Evolutionary conservation across 148 eudicot genomes (phyloP).

Genomic region (Rhododendron mucronatum): DNA sequence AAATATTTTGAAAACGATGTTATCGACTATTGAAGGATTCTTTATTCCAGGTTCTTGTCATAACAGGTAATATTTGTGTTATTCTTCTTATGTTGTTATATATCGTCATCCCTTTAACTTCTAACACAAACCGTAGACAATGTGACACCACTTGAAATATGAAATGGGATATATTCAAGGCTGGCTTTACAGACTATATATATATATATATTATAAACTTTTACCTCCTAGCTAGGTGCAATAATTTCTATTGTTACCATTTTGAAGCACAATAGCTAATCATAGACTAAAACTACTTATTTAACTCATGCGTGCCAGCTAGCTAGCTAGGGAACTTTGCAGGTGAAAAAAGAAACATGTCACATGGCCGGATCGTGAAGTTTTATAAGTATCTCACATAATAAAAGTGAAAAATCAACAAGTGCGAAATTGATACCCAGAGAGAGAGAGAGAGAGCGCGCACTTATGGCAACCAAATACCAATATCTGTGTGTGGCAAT

Average conservation of each 20-base stretch:
- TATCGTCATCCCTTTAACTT: background rate
- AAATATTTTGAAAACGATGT: background rate
- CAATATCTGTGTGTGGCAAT: background rate
- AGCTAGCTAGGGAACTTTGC: background rate
- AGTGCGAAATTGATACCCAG: too few species aligned
- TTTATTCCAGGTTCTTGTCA: background rate
- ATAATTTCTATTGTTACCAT: background rate
- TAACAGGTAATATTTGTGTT: too few species aligned
- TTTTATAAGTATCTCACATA: too few species aligned
- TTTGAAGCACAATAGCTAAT: background rate
- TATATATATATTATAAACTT: background rate
- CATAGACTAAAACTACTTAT: too few species aligned
- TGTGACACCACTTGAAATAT: background rate
- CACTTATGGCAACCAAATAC: background rate
- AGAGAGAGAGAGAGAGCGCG: too few species aligned
- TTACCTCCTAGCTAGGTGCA: background rate
- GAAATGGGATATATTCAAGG: background rate
- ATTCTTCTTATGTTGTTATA: too few species aligned
- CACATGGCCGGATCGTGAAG: background rate
- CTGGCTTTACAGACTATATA: background rate
- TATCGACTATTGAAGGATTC: too few species aligned
- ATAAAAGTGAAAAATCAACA: background rate
- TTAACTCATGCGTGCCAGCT: background rate
- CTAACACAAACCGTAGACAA: background rate
- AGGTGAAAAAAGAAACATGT: background rate